Conservation (phyloP, 129 eudicot species). For the Flaveria brownii region DNA sequence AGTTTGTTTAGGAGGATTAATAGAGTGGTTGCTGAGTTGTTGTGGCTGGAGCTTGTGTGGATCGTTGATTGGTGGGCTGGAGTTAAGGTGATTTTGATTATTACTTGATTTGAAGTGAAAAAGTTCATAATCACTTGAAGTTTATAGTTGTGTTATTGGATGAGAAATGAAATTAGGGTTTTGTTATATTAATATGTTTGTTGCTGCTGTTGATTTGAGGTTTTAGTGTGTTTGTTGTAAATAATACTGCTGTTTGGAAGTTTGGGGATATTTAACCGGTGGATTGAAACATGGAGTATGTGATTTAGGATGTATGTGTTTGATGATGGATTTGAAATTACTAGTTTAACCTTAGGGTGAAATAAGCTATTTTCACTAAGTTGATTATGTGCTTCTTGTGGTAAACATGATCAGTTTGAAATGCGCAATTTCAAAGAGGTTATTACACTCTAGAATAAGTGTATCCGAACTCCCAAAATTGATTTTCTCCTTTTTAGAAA, state of each 20-base stretch:
- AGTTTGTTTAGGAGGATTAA: constrained; percentile 70
- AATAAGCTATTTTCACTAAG: not conserved
- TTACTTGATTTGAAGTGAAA: not conserved
- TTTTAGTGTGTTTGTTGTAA: not conserved
- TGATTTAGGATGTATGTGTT: not conserved
- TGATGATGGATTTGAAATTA: constrained; percentile 4
- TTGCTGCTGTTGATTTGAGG: constrained; percentile 7
- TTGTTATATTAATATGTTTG: not conserved
- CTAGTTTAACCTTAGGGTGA: not conserved
- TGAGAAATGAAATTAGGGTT: constrained; percentile 4
- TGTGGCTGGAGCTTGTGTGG: constrained; percentile 96
- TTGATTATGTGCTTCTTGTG: not conserved
- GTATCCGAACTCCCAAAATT: not conserved
- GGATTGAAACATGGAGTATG: constrained; percentile 15
- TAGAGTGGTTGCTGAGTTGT: constrained; percentile 71
- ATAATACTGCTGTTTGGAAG: not conserved
- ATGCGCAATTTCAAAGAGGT: not conserved
- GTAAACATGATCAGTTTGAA: not conserved
- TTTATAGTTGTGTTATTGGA: not conserved
- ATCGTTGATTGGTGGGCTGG: constrained; percentile 97
- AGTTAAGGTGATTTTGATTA: constrained; percentile 59
- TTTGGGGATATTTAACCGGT: not conserved
- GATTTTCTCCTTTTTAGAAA: not conserved
- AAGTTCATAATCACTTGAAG: constrained; percentile 4
- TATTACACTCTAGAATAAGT: not conserved